Base-by-base conservation (phyloP, 495 filamentous ascomycete species). In the Penicillium chermesinum region DNA sequence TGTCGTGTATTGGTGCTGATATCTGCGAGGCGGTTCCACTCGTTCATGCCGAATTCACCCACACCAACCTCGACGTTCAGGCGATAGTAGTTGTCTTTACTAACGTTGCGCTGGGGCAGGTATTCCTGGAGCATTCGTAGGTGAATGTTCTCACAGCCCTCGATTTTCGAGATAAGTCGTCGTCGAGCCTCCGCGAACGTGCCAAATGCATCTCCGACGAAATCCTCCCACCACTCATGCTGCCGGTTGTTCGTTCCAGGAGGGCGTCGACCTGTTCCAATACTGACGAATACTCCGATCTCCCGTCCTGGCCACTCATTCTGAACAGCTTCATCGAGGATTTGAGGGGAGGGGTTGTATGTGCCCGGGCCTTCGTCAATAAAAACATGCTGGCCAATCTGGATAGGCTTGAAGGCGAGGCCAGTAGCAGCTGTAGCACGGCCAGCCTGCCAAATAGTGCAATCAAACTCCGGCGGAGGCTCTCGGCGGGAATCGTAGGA, bases 21-120 rank as follows among this genome's bases (percentile, higher is more conserved):
- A 35, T 97, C 91, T 25, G 86, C 84, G 12, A 98, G 73, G 3
- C 93, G 82, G 60, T 88, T 82, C 91, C 93, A 98, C 47, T 97
- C 93, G 62, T 97, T 97, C 88, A 98, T 95, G 40, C 88, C 91
- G 62, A 96, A 96, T 59, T 98, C 94, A 35, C 93, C 93, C 17
- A 98, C 94, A 0, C 93, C 94, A 4, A 96, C 86, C 59, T 97
- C 91, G 18, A 96, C 93, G 51, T 98, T 98, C 19, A 96, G 75
- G n/a, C 93, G 86, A 66, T 89, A 95, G 75, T 98, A 98, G 64
- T 95, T 90, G 46, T 96, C 90, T 39, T 83, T 79, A 52, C 83
- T 87, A 42, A 96, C 88, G 16, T 85, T 80, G 21, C 88, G 81
- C 63, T 86, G 85, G 10, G 80, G 72, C 16, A 97, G 75, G 43